Base-by-base conservation (phyloP, 441 rosid genomes). In the Syzygium syzygioides region DNA sequence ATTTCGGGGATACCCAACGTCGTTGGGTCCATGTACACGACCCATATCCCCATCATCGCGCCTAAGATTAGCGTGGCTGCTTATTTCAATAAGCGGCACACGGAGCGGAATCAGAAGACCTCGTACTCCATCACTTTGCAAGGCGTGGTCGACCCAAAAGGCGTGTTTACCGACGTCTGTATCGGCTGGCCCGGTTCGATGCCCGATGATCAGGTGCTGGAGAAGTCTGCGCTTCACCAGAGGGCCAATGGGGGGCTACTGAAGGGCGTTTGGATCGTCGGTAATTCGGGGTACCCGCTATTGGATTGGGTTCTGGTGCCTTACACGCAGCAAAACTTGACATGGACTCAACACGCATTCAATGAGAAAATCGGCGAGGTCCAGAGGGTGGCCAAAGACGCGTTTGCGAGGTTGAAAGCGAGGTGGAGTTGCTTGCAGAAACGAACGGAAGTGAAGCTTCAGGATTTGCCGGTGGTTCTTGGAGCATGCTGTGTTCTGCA, bases 181-280 rank as follows among this genome's bases (percentile, higher is more conserved):
- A 95, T 95, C 11, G 98, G 98, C 30, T 95, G 96, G 96, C 98
- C 98, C 1, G 98, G 98, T 18, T 95, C 98, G 32, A 95, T 95
- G 98, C 90, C 93, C 37, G 96, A 95, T 88, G 96, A 95, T 86
- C 94, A 94, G 86, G 98, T 95, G 86, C 64, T 95, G n/a, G 98
- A 95, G 93, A 94, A 93, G 91, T 95, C 96, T 2, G 94, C 96
- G 79, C 87, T 95, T 79, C 90, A 90, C 59, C 95, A 95, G 54
- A 92, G 98, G 87, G 98, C 98, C 17, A 94, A 92, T 71, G 94
- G 93, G 25, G 98, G 96, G 34, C 91, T 94, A 41, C 86, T 95
- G 34, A 94, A 93, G 53, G 98, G 96, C 1, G 87, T 93, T 87
- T 95, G 98, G 98, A 94, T 95, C 26, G 95, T 94, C 34, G 98